Evolutionary conservation across 2,329 filamentous ascomycete species (phyloP).

Genomic region (Aspergillus sp.): DNA sequence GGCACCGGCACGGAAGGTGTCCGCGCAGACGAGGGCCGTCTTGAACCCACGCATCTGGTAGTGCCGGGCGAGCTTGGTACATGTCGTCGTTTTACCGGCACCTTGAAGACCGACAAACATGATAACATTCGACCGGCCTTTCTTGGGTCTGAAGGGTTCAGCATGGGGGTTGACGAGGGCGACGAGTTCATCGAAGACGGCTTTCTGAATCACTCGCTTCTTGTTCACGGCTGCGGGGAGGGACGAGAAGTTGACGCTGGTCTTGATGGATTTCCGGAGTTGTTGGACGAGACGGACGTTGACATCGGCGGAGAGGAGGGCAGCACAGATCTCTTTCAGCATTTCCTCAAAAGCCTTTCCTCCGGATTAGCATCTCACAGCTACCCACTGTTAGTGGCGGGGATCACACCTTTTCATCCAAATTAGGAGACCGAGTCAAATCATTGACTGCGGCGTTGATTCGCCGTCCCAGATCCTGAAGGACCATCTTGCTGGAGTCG

Average conservation of each 20-base stretch:
- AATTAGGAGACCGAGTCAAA: constrained; percentile 86
- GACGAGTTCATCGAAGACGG: constrained; percentile 96
- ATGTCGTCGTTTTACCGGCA: constrained; percentile 96
- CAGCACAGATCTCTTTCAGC: constrained; percentile 97
- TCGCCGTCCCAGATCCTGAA: constrained; percentile 97
- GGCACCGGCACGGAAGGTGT: constrained; percentile 97
- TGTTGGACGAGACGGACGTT: constrained; percentile 92
- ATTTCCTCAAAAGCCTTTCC: constrained; percentile 85
- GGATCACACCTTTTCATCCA: constrained; percentile 83
- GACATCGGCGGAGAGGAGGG: constrained; percentile 94
- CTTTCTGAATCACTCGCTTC: constrained; percentile 96
- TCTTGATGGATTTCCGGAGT: constrained; percentile 90
- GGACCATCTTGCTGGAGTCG: constrained; percentile 72
- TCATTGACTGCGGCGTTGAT: constrained; percentile 97
- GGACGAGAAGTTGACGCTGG: constrained; percentile 91
- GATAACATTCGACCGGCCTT: constrained; percentile 93
- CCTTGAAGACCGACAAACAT: constrained; percentile 99
- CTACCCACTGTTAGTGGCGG: constrained; percentile 11
- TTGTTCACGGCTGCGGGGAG: constrained; percentile 92
- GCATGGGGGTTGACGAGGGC: constrained; percentile 93
- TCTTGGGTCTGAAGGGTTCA: constrained; percentile 95
- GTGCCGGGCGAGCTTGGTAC: constrained; percentile 93
- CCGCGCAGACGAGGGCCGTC: constrained; percentile 91
- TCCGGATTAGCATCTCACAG: constrained; percentile 40
- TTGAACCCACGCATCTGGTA: constrained; percentile 94